A percentile compares a stretch with the other conserved stretches of the same genome.
Conservation (phyloP, 2,329 filamentous ascomycete genomes). For the Blumeriella jaapii region DNA sequence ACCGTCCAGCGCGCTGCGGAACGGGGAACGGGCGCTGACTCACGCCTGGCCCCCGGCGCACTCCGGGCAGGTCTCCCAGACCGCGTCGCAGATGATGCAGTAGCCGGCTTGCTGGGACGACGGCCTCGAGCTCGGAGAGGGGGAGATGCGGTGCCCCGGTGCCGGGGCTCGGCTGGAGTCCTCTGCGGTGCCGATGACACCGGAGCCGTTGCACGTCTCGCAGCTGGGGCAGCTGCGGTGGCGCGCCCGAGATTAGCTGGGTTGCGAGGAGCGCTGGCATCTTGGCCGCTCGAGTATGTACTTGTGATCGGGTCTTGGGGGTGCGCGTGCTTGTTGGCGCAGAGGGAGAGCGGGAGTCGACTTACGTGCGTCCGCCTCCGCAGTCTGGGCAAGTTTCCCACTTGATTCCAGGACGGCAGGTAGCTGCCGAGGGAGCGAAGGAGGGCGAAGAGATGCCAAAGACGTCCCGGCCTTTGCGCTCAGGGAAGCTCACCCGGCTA, state of each 20-base stretch:
- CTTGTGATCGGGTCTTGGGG: no score
- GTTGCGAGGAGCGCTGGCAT: no score
- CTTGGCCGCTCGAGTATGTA: no score
- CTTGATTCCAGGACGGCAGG: no score
- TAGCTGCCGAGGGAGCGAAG: no score
- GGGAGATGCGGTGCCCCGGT: no score
- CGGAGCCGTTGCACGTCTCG: background rate
- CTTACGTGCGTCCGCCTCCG: background rate
- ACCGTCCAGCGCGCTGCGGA: no score
- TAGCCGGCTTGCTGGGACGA: background rate
- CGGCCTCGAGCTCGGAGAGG: no score
- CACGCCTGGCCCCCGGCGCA: slow-evolving; percentile 4
- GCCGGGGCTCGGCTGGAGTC: background rate
- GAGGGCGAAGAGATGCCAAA: background rate
- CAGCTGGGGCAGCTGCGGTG: background rate
- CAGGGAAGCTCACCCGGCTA: no score
- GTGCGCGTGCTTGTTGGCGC: no score
- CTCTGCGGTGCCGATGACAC: background rate
- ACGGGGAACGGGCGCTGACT: no score
- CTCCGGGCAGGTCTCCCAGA: background rate
- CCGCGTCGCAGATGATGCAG: background rate
- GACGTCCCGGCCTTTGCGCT: background rate
- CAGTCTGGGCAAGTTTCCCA: background rate
- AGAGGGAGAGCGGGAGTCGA: background rate
- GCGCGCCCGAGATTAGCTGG: no score